Percentiles rank a stretch among this genome's conserved stretches.
These are phyloP conservation scores for Colletotrichum abscissum DNA, from an alignment of 2,329 filamentous ascomycete species.

Conservation along the genomic window DNA sequence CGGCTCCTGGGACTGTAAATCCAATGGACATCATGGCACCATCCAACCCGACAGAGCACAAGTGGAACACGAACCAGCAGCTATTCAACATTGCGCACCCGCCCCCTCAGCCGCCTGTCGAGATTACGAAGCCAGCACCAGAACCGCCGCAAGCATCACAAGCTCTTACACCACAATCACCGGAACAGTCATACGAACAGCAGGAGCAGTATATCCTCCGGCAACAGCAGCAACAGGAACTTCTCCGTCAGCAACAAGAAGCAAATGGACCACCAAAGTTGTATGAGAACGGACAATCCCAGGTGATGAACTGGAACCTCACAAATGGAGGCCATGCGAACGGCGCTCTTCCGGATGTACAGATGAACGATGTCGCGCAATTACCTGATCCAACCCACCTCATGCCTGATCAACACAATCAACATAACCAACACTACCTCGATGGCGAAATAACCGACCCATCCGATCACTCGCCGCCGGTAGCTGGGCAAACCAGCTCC, in stretches of 20 bases:
- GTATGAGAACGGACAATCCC: not conserved
- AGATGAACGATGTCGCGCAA: constrained; percentile 13
- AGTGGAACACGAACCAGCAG: constrained; percentile 47
- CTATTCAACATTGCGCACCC: constrained; percentile 45
- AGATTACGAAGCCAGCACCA: constrained; percentile 32
- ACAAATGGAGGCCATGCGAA: not conserved
- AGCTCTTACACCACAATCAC: constrained; percentile 39
- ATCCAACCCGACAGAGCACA: constrained; percentile 48
- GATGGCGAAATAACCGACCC: constrained; percentile 42
- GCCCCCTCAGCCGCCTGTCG: constrained; percentile 38
- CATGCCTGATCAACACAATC: constrained; percentile 23
- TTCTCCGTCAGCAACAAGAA: constrained; percentile 14
- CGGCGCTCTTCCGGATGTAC: not conserved
- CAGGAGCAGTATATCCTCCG: not conserved
- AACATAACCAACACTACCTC: constrained; percentile 28
- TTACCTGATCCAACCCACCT: constrained; percentile 23
- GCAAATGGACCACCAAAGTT: not conserved
- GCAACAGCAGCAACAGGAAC: constrained; percentile 11
- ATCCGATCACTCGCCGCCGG: constrained; percentile 56
- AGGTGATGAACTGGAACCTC: not conserved
- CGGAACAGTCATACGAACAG: constrained; percentile 15
- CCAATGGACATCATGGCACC: constrained; percentile 66
- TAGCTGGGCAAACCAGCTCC: constrained; percentile 51
- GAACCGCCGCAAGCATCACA: constrained; percentile 42
- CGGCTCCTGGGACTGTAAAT: constrained; percentile 60